Percentiles rank a stretch among this genome's conserved stretches.
phyloP scores from a whole-genome alignment of 345 rosid species.

The Noccaea bulbosa region DNA sequence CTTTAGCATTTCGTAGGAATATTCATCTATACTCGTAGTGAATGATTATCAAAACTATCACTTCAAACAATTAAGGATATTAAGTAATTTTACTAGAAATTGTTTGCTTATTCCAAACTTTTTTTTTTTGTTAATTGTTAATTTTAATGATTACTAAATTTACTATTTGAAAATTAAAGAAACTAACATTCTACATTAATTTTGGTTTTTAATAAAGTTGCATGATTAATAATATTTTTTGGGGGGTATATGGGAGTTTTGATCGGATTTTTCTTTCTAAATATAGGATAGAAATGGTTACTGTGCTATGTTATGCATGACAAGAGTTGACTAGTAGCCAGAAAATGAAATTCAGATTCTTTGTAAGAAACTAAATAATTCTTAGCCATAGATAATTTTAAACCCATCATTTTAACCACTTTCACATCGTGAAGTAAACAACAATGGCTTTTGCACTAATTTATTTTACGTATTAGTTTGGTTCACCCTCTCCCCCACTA shows the following conservation, averaged over 20 bases:
- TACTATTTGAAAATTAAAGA: neutral
- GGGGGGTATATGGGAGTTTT: neutral
- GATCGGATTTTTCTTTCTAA: neutral
- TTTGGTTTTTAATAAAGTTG: neutral
- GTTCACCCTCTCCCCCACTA: slow-evolving; percentile 30
- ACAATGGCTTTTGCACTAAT: slow-evolving; percentile 10
- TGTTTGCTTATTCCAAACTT: neutral
- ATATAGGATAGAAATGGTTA: slow-evolving; percentile 18
- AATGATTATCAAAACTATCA: slow-evolving; percentile 13
- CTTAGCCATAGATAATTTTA: slow-evolving; percentile 22
- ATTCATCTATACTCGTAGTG: slow-evolving; percentile 8
- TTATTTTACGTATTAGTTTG: slow-evolving; percentile 29
- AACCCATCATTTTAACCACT: slow-evolving; percentile 27
- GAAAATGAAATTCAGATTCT: slow-evolving; percentile 35
- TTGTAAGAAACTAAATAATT: slow-evolving; percentile 1
- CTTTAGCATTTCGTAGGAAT: slow-evolving; percentile 26
- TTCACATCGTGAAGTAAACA: slow-evolving; percentile 35
- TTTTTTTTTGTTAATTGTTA: neutral
- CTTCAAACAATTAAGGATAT: neutral
- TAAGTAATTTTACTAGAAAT: neutral
- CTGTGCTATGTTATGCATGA: slow-evolving; percentile 31
- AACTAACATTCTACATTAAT: neutral
- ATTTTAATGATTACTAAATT: neutral
- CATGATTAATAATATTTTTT: neutral
- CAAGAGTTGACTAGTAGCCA: slow-evolving; percentile 16